phyloP scores from a whole-genome alignment of 2,329 filamentous ascomycete species.

The Didymella lethalis region DNA sequence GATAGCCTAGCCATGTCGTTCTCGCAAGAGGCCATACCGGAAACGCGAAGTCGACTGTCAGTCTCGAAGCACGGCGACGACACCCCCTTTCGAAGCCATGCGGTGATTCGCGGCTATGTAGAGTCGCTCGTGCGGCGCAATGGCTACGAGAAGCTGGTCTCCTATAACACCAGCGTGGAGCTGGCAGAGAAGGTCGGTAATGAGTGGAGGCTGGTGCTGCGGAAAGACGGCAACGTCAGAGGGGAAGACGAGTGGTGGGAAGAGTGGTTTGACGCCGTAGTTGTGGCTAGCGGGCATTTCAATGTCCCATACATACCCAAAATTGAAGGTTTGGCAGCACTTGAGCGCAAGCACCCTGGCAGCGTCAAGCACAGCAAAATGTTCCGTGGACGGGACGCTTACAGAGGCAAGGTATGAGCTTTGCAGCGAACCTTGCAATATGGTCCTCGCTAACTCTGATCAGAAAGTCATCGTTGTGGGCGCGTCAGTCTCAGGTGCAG shows the following conservation, averaged over 20 bases:
- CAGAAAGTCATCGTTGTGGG: conserved; percentile 69
- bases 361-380: conserved; percentile 65
- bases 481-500: conserved; percentile 70
- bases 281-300: conserved; percentile 69
- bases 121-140: conserved; percentile 60
- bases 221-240: conserved; percentile 44
- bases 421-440: not conserved
- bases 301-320: conserved; percentile 65
- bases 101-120: conserved; percentile 64
- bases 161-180: conserved; percentile 69
- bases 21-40: conserved; percentile 63
- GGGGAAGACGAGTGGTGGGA: conserved; percentile 67
- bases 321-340: conserved; percentile 59
- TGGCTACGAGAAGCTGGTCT: conserved; percentile 62
- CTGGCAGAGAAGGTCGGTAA: conserved; percentile 61
- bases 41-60: conserved; percentile 53
- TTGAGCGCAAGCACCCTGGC: conserved; percentile 57
- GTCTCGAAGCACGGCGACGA: conserved; percentile 60
- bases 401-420: conserved; percentile 54
- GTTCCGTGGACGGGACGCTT: conserved; percentile 59
- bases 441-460: conserved; percentile 8
- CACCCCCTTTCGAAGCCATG: conserved; percentile 70
- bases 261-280: conserved; percentile 68
- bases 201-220: conserved; percentile 60
- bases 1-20: conserved; percentile 67